Percentiles rank a stretch among this genome's conserved stretches.
Conservation (phyloP, 306 rosid species). For the Malus orientalis region DNA sequence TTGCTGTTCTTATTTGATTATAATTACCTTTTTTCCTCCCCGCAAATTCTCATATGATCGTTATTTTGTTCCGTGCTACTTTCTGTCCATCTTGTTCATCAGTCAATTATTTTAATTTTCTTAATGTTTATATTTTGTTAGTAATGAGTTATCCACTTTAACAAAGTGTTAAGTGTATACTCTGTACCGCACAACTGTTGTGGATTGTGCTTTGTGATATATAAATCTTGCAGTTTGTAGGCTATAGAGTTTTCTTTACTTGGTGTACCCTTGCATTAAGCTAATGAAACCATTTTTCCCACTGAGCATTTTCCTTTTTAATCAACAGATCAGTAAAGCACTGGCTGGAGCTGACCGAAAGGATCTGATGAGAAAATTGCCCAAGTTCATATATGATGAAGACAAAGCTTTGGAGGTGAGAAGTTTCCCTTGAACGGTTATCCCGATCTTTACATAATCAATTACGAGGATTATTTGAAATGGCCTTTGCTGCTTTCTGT, state of each 20-base stretch:
- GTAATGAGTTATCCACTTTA: not conserved
- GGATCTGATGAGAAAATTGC: conserved; percentile 90
- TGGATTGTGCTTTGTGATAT: not conserved
- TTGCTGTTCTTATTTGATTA: conserved; percentile 5
- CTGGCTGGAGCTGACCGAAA: conserved; percentile 77
- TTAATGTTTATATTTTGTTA: not conserved
- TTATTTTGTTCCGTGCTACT: conserved; percentile 1
- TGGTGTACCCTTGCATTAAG: conserved; percentile 1
- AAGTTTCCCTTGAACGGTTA: conserved; percentile 12
- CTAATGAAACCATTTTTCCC: not conserved
- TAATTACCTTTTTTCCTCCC: not conserved
- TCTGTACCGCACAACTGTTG: not conserved
- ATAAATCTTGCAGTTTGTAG: not conserved
- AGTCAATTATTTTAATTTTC: not conserved
- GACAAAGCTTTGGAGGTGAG: conserved; percentile 92
- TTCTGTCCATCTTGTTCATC: not conserved
- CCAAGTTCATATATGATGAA: conserved; percentile 91
- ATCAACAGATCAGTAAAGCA: conserved; percentile 77
- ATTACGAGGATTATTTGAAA: not conserved
- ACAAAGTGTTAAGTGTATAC: not conserved
- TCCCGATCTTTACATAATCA: conserved; percentile 5
- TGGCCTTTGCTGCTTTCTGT: not conserved
- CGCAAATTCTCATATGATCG: conserved; percentile 5
- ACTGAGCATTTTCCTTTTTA: not conserved
- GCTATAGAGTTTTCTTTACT: not conserved